These are phyloP conservation scores for Annona squamosa DNA, from an alignment of 164 flowering plant species.

Conservation along the genomic window DNA sequence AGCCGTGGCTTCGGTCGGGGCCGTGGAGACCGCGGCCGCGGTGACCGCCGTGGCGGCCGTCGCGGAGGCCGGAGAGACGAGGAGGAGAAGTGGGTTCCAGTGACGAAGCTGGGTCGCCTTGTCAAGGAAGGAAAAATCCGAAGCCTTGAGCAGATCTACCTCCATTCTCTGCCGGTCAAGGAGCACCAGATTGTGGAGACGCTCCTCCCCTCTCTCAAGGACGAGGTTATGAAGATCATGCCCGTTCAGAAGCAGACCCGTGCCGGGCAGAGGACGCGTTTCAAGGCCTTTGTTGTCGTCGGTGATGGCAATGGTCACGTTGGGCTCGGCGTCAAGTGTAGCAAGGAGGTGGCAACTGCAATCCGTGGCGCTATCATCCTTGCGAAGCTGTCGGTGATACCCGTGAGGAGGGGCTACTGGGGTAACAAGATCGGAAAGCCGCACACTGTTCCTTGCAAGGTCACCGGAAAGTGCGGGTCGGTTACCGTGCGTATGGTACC, in stretches of 20 bases:
- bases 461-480: slow-evolving; percentile 82
- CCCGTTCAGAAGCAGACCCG: slow-evolving; percentile 87
- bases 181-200: slow-evolving; percentile 64
- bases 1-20: slow-evolving; percentile 44
- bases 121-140: slow-evolving; percentile 50
- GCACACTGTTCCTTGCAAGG: slow-evolving; percentile 80
- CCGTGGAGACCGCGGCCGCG: slow-evolving; percentile 41
- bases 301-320: slow-evolving; percentile 78
- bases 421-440: slow-evolving; percentile 88
- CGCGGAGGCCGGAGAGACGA: slow-evolving; percentile 45
- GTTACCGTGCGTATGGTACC: slow-evolving; percentile 86
- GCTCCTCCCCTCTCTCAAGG: slow-evolving; percentile 49
- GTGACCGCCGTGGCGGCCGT: slow-evolving; percentile 43
- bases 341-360: slow-evolving; percentile 79
- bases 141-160: slow-evolving; percentile 59
- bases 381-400: slow-evolving; percentile 69
- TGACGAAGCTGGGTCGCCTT: slow-evolving; percentile 70
- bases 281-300: slow-evolving; percentile 85
- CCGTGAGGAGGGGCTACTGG: slow-evolving; percentile 83
- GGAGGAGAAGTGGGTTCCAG: slow-evolving; percentile 75
- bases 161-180: slow-evolving; percentile 68
- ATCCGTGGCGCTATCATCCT: slow-evolving; percentile 67
- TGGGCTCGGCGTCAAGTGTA: slow-evolving; percentile 76
- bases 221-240: slow-evolving; percentile 90
- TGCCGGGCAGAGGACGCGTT: slow-evolving; percentile 76